Conservation (phyloP, 345 rosid species). For the Camelina hispida region DNA sequence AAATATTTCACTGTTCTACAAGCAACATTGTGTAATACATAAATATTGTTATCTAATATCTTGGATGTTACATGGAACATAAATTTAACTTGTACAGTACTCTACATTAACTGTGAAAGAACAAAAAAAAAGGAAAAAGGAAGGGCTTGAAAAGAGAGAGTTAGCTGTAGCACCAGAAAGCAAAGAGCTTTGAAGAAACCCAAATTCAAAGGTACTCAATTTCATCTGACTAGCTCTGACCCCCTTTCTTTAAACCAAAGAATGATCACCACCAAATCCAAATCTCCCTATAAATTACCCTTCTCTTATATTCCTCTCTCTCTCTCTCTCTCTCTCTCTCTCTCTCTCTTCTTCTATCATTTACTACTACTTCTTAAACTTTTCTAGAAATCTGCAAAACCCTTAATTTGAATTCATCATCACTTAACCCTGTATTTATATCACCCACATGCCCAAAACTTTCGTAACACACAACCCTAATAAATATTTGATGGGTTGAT, state of each 20-base stretch:
- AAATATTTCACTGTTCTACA: constrained; percentile 26
- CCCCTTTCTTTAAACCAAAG: constrained; percentile 38
- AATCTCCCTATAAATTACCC: constrained; percentile 30
- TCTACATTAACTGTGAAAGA: neutral
- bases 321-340: constrained; percentile 13
- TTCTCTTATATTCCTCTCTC: constrained; percentile 13
- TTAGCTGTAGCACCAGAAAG: neutral
- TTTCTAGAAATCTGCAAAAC: constrained; percentile 17
- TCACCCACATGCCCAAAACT: constrained; percentile 70
- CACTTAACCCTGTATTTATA: constrained; percentile 52
- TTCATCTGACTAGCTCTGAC: constrained; percentile 30
- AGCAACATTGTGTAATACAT: constrained; percentile 19
- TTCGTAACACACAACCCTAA: constrained; percentile 57
- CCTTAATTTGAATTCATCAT: constrained; percentile 50
- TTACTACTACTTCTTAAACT: neutral
- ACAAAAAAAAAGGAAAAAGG: neutral
- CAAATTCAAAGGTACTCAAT: constrained; percentile 45
- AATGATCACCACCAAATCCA: constrained; percentile 41
- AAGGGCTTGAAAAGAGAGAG: constrained; percentile 21
- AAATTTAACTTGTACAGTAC: constrained; percentile 16
- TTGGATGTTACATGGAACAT: constrained; percentile 9
- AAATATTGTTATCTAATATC: constrained; percentile 3
- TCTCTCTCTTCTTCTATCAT: constrained; percentile 11
- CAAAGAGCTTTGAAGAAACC: constrained; percentile 31
- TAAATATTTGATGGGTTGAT: constrained; percentile 36